phyloP scores from a whole-genome alignment of 139 green algal species.

The Chlamydomonas sphaeroides region DNA sequence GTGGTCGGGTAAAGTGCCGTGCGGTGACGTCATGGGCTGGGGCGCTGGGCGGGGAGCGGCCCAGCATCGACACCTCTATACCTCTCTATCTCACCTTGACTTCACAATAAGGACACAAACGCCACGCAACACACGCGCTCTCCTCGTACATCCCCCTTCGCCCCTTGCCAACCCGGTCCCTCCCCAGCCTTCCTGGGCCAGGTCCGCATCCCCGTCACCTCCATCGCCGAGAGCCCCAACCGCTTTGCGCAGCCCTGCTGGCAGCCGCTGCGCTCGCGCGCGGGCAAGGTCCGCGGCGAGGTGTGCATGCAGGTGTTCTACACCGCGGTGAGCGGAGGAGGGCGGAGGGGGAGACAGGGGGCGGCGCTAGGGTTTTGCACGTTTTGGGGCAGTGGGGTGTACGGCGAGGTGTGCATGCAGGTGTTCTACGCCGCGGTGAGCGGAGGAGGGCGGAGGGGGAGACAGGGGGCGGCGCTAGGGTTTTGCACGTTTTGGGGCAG shows the following conservation, averaged over 20 bases:
- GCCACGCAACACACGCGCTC: too few species aligned
- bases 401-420: conserved; percentile 51
- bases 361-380: too few species aligned
- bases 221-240: conserved; percentile 33
- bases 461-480: too few species aligned
- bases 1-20: not conserved
- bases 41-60: too few species aligned
- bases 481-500: not conserved
- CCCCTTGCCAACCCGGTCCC: too few species aligned
- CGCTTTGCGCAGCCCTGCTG: conserved; percentile 29
- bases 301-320: conserved; percentile 57
- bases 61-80: too few species aligned
- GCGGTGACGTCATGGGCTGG: not conserved
- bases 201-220: conserved; percentile 40
- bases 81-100: too few species aligned
- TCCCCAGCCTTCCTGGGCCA: conserved; percentile 26
- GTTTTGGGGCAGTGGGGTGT: not conserved
- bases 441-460: too few species aligned
- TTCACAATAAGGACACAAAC: too few species aligned
- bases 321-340: conserved; percentile 4
- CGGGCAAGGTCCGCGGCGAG: conserved; percentile 7
- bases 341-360: too few species aligned
- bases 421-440: conserved; percentile 46
- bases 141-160: not conserved
- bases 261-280: conserved; percentile 25